A percentile compares a stretch with the other conserved stretches of the same genome.
Conservation (phyloP, 306 rosid genomes). For the Canavalia ensiformis region DNA sequence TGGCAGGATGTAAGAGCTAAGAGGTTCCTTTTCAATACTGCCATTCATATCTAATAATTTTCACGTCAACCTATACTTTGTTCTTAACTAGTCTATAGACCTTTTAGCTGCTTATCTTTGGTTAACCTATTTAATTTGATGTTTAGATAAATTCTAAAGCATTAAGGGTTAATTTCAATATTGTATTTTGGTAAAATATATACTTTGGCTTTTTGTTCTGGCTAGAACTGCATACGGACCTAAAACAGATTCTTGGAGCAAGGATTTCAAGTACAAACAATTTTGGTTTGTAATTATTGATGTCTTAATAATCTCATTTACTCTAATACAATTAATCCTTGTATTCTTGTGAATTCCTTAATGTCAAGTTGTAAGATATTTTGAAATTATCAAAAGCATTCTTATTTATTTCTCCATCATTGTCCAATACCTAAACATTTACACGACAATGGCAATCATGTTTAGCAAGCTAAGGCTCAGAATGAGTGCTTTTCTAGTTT, state of each 20-base stretch:
- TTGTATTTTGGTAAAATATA: background rate
- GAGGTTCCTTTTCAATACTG: slow-evolving; percentile 41
- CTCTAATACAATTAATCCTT: background rate
- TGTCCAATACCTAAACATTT: background rate
- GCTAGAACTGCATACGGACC: slow-evolving; percentile 28
- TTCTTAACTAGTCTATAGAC: background rate
- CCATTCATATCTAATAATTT: slow-evolving; percentile 13
- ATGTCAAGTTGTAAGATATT: slow-evolving; percentile 7
- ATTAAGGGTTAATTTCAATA: background rate
- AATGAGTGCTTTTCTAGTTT: background rate
- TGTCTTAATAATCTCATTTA: background rate
- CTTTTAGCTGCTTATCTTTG: slow-evolving; percentile 9
- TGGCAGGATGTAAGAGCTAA: slow-evolving; percentile 84
- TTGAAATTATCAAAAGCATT: slow-evolving; percentile 5
- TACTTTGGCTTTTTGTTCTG: background rate
- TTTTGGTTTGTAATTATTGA: background rate
- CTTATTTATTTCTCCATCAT: background rate
- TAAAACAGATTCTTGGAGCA: background rate
- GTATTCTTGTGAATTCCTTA: background rate
- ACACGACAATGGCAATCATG: background rate
- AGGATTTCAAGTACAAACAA: slow-evolving; percentile 3
- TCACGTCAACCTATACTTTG: slow-evolving; percentile 15
- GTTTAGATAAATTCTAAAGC: background rate
- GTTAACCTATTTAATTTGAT: background rate
- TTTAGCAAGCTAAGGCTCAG: background rate